Evolutionary conservation across 2,329 filamentous ascomycete genomes (phyloP), one percentile per base, ranked within the genome.

Genomic region (Tolypocladium ophioglossoides): DNA sequence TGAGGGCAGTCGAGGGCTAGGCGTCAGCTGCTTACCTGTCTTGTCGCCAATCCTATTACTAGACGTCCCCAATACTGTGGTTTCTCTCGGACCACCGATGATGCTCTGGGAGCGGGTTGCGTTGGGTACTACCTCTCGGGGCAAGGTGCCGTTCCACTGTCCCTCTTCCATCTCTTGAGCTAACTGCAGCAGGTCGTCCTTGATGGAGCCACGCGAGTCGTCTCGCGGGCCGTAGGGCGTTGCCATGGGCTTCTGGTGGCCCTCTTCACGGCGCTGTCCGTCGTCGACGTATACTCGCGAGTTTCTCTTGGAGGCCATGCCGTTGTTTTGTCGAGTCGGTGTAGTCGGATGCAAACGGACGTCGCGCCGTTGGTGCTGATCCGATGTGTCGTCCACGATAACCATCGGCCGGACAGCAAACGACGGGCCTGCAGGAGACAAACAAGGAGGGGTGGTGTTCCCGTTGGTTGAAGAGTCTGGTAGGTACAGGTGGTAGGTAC

Each of bases 171-270:
- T 30, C 22, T 67, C 65, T 12, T 56, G 55, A 35, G 51, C 40
- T 1, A 35, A 48, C 37, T 62, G 59, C 34, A 62, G 51, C 50
- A 57, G 48, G 35, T 66, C 67, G 38, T 70, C 66, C 41, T 56
- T 63, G 37, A 59, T 52, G 7, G 65, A 63, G 56, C 61, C 65
- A 40, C 63, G 62, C 2, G 67, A 70, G 47, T 60, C 65, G 32
- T 63, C 63, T 54, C 65, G 60, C 40, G 64, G 65, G 46, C 63
- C 58, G 48, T 62, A 65, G 3, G 66, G 59, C 2, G 62, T 58
- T 7, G 58, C 32, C 22, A 52, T 56, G 12, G 58, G 44, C 40
- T 59, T 54, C 6, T 52, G 49, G 14, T 54, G 47, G 14, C 46
- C 53, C 7, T 60, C 56, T 38, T 61, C 57, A 30, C 53, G 49